These are phyloP conservation scores for Metarhizium anisopliae DNA, from an alignment of 2,329 filamentous ascomycete species.

Conservation along the genomic window DNA sequence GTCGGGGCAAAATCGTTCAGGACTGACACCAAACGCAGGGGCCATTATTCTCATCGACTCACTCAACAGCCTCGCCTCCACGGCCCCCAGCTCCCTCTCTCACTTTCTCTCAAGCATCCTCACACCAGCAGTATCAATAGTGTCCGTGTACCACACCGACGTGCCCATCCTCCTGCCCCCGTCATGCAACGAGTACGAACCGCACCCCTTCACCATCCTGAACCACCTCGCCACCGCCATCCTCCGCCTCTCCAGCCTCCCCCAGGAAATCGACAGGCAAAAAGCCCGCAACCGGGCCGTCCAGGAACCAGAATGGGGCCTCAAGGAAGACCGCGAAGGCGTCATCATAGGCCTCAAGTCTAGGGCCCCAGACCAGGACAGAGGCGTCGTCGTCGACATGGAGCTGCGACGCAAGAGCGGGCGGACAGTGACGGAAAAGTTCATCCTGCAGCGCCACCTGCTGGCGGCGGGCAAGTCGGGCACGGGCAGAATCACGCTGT, in stretches of 20 bases:
- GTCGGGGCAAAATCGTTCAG: background rate
- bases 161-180: conserved; percentile 48
- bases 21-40: conserved; percentile 35
- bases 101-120: conserved; percentile 63
- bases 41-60: conserved; percentile 72
- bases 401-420: conserved; percentile 81
- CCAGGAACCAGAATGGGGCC: conserved; percentile 67
- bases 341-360: conserved; percentile 58
- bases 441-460: conserved; percentile 32
- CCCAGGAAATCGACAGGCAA: conserved; percentile 65
- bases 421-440: conserved; percentile 62
- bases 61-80: conserved; percentile 56
- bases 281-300: conserved; percentile 68
- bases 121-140: conserved; percentile 57
- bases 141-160: conserved; percentile 78
- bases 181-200: conserved; percentile 46
- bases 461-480: conserved; percentile 5
- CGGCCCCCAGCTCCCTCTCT: conserved; percentile 48
- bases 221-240: conserved; percentile 85
- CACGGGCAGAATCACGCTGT: conserved; percentile 40
- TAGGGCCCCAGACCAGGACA: conserved; percentile 29
- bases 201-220: conserved; percentile 62
- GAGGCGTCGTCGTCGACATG: conserved; percentile 66
- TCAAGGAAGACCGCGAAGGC: conserved; percentile 70
- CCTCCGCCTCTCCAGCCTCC: conserved; percentile 62